These are phyloP conservation scores for Tetrahymena borealis DNA, from an alignment of 73 alveolate genomes.

Conservation along the genomic window DNA sequence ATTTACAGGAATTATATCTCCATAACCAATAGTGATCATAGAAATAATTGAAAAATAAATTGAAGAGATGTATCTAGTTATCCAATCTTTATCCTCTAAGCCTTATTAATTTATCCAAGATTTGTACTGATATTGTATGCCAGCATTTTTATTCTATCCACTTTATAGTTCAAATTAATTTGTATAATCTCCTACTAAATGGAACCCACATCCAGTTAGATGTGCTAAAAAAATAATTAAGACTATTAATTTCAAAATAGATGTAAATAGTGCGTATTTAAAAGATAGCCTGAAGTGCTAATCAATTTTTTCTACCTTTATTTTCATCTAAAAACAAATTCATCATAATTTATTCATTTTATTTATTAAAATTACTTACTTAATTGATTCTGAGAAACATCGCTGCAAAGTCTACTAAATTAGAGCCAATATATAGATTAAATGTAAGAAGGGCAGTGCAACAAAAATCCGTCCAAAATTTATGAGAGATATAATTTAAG, in stretches of 20 bases:
- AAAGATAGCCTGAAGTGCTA: background rate
- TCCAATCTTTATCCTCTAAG: constrained; percentile 7
- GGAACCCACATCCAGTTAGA: background rate
- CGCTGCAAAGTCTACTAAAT: background rate
- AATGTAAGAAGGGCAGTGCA: background rate
- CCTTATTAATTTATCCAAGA: constrained; percentile 21
- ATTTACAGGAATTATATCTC: constrained; percentile 23
- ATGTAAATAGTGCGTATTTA: background rate
- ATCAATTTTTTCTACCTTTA: background rate
- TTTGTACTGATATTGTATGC: background rate
- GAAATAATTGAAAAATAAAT: constrained; percentile 23
- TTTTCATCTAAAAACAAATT: background rate
- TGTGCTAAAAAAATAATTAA: background rate
- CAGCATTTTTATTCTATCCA: background rate
- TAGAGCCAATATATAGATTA: background rate
- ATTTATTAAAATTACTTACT: background rate
- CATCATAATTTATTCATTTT: background rate
- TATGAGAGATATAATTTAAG: background rate
- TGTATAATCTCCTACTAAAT: background rate
- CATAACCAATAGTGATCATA: constrained; percentile 23
- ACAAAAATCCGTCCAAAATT: background rate
- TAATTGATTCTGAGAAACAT: background rate
- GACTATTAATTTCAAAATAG: background rate
- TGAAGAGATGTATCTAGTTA: constrained; percentile 8
- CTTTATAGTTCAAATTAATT: background rate